A percentile compares a stretch with the other conserved stretches of the same genome.
Conservation (phyloP, 768 basidiomycete genomes). For the Tulasnella calospora region DNA sequence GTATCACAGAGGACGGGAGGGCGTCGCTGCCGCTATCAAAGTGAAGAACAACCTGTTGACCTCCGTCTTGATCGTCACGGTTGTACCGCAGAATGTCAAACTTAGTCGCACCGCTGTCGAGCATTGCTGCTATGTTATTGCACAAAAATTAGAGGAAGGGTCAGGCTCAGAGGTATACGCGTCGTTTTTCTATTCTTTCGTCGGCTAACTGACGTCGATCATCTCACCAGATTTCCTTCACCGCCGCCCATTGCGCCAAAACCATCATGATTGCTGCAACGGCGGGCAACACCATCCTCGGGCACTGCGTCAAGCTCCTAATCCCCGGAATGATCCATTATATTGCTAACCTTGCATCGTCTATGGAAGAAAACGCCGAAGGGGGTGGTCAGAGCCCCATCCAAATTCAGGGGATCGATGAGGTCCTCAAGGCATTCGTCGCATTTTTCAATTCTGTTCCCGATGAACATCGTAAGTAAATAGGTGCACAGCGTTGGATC, state of each 20-base stretch:
- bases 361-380: slow-evolving; percentile 48
- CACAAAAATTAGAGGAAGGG: slow-evolving; percentile 66
- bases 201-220: not conserved
- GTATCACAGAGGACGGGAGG: slow-evolving; percentile 64
- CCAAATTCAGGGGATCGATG: slow-evolving; percentile 61
- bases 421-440: slow-evolving; percentile 77
- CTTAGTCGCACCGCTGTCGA: slow-evolving; percentile 73
- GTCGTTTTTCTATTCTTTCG: not conserved
- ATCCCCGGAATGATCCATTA: slow-evolving; percentile 80
- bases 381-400: slow-evolving; percentile 42
- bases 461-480: slow-evolving; percentile 57
- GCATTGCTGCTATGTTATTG: slow-evolving; percentile 77
- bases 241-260: slow-evolving; percentile 84
- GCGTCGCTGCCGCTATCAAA: slow-evolving; percentile 70
- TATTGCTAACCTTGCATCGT: slow-evolving; percentile 61
- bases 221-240: slow-evolving; percentile 58
- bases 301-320: slow-evolving; percentile 64
- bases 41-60: slow-evolving; percentile 87
- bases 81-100: slow-evolving; percentile 59
- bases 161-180: slow-evolving; percentile 51
- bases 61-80: slow-evolving; percentile 76
- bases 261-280: slow-evolving; percentile 72
- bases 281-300: slow-evolving; percentile 59
- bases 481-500: not conserved
- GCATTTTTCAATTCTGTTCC: slow-evolving; percentile 54